These are phyloP conservation scores for Pestalotiopsis fici DNA, from an alignment of 2,329 filamentous ascomycete genomes.

Conservation along the genomic window DNA sequence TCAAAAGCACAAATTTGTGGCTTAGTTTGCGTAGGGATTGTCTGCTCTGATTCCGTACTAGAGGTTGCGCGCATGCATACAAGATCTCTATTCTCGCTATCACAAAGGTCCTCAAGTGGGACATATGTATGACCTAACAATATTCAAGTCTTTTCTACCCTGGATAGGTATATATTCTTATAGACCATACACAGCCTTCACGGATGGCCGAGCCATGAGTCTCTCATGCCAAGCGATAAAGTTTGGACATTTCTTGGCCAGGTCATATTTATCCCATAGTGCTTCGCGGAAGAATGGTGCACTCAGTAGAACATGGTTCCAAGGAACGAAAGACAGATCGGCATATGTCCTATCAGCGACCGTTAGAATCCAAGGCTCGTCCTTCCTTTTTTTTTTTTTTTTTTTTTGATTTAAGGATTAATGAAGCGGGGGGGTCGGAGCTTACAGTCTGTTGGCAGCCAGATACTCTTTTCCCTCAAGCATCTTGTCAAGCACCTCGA, in stretches of 20 bases:
- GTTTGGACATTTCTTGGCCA: background rate
- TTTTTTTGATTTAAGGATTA: too few species aligned
- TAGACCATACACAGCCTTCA: background rate
- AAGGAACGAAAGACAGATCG: constrained; percentile 19
- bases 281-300: background rate
- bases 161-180: too few species aligned
- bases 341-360: constrained; percentile 15
- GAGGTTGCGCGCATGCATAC: too few species aligned
- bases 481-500: constrained; percentile 15
- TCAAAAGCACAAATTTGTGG: too few species aligned
- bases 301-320: constrained; percentile 7
- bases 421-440: background rate
- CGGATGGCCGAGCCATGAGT: background rate
- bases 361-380: background rate
- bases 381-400: too few species aligned
- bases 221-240: background rate
- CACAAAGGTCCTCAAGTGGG: too few species aligned
- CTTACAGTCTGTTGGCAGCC: constrained; percentile 16
- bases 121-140: too few species aligned
- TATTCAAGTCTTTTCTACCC: too few species aligned
- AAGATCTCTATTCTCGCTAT: too few species aligned
- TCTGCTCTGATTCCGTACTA: too few species aligned
- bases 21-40: too few species aligned
- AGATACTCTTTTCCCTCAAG: constrained; percentile 18
- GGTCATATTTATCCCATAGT: background rate